phyloP scores from a whole-genome alignment of 2,329 filamentous ascomycete species.

The Penicillium concentricum region DNA sequence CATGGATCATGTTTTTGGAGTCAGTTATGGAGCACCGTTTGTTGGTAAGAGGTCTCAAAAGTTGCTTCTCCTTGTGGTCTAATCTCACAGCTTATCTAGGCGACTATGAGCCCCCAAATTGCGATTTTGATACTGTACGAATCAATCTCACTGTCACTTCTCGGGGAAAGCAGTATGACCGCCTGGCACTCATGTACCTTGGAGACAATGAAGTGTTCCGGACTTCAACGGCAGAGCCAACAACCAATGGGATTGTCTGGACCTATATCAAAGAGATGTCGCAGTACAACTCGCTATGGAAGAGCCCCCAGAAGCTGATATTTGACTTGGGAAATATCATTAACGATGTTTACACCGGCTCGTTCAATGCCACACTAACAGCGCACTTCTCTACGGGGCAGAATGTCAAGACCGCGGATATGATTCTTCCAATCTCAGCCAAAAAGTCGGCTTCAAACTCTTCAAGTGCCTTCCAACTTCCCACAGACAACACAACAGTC shows the following conservation, averaged over 20 bases:
- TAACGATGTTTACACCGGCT: slow-evolving; percentile 67
- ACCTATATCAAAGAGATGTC: slow-evolving; percentile 78
- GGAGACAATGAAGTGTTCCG: slow-evolving; percentile 78
- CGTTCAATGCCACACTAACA: slow-evolving; percentile 71
- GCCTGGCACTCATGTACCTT: slow-evolving; percentile 72
- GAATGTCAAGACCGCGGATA: slow-evolving; percentile 53
- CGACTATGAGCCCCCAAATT: slow-evolving; percentile 64
- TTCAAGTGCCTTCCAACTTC: slow-evolving; percentile 67
- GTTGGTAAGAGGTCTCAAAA: slow-evolving; percentile 53
- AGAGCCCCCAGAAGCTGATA: slow-evolving; percentile 67
- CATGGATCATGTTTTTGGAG: slow-evolving; percentile 69
- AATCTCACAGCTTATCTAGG: slow-evolving; percentile 40
- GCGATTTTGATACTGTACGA: slow-evolving; percentile 69
- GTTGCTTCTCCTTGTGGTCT: neutral
- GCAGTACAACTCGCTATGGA: slow-evolving; percentile 67
- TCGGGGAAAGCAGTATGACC: slow-evolving; percentile 71
- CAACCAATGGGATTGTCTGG: slow-evolving; percentile 68
- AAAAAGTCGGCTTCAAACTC: slow-evolving; percentile 40
- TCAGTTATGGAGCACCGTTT: slow-evolving; percentile 71
- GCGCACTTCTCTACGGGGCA: slow-evolving; percentile 66
- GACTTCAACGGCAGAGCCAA: slow-evolving; percentile 80
- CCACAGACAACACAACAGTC: slow-evolving; percentile 60
- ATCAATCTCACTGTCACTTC: slow-evolving; percentile 76
- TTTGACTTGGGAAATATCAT: slow-evolving; percentile 78
- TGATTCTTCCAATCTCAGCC: slow-evolving; percentile 62